These are phyloP conservation scores for Cladosporium sp. DNA, from an alignment of 2,329 filamentous ascomycete genomes.

Conservation along the genomic window DNA sequence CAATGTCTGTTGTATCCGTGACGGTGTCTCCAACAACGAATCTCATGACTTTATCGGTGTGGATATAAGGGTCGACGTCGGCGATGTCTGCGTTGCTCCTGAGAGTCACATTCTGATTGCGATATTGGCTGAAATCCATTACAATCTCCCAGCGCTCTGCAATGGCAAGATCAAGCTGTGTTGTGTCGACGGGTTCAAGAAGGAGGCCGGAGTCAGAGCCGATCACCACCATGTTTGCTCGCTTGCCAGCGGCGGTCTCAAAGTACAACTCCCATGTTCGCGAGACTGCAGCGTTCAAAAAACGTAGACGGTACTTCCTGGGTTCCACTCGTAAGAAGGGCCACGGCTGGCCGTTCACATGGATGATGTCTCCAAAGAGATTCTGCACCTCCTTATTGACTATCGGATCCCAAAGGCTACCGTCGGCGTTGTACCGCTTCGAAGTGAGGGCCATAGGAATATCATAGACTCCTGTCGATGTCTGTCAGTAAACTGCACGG, in stretches of 20 bases:
- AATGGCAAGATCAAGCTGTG: slow-evolving; percentile 47
- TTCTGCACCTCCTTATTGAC: slow-evolving; percentile 39
- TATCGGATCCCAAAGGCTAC: slow-evolving; percentile 45
- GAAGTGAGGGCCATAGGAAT: slow-evolving; percentile 48
- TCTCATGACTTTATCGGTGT: slow-evolving; percentile 32
- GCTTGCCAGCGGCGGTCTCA: slow-evolving; percentile 26
- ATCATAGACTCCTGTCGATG: slow-evolving; percentile 43
- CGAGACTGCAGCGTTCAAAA: slow-evolving; percentile 48
- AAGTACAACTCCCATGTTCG: slow-evolving; percentile 49
- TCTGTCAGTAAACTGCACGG: not conserved
- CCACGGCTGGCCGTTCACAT: slow-evolving; percentile 59
- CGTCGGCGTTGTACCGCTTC: slow-evolving; percentile 51
- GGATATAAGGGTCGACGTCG: slow-evolving; percentile 44
- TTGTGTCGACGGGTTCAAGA: slow-evolving; percentile 39
- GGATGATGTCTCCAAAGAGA: slow-evolving; percentile 54
- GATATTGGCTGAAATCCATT: slow-evolving; percentile 50
- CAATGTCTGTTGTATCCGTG: slow-evolving; percentile 35
- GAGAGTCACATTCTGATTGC: slow-evolving; percentile 41
- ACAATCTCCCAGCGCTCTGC: slow-evolving; percentile 57
- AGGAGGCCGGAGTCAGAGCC: slow-evolving; percentile 53
- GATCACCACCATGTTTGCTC: slow-evolving; percentile 50
- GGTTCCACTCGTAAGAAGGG: slow-evolving; percentile 55
- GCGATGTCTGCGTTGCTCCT: slow-evolving; percentile 22
- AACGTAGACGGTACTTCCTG: slow-evolving; percentile 56
- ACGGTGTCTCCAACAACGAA: slow-evolving; percentile 47